Conservation (phyloP, 2,329 filamentous ascomycete genomes). For the Phialocephala sp. region DNA sequence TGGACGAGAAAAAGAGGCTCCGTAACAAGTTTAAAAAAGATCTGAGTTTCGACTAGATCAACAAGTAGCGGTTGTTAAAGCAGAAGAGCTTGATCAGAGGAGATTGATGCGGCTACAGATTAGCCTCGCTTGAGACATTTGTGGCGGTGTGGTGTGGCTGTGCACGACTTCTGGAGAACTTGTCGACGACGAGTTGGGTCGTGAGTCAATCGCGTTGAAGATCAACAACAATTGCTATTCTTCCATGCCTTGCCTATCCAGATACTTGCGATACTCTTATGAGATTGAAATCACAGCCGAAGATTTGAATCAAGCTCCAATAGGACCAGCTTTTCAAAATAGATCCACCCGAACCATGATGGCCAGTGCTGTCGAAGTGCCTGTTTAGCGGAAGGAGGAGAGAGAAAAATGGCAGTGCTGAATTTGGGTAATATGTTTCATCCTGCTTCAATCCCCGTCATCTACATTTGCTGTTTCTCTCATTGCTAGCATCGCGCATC, state of each 20-base stretch:
- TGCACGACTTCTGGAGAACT: not conserved
- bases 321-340: no score
- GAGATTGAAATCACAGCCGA: no score
- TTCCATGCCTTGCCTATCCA: no score
- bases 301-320: no score
- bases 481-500: not conserved
- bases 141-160: constrained; percentile 5
- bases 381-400: no score
- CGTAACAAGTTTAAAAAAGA: not conserved
- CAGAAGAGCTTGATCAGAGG: not conserved
- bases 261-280: no score
- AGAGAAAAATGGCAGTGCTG: no score
- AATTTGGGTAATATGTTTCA: not conserved
- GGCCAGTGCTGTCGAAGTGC: no score
- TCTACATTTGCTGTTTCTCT: not conserved
- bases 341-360: no score
- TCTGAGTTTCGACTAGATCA: not conserved
- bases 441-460: not conserved
- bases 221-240: not conserved
- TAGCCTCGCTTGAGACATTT: not conserved
- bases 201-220: not conserved
- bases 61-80: not conserved
- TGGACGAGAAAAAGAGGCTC: not conserved
- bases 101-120: not conserved
- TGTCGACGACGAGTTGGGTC: not conserved